These are phyloP conservation scores for Boletus speciosus DNA, from an alignment of 768 basidiomycete genomes.

Conservation along the genomic window DNA sequence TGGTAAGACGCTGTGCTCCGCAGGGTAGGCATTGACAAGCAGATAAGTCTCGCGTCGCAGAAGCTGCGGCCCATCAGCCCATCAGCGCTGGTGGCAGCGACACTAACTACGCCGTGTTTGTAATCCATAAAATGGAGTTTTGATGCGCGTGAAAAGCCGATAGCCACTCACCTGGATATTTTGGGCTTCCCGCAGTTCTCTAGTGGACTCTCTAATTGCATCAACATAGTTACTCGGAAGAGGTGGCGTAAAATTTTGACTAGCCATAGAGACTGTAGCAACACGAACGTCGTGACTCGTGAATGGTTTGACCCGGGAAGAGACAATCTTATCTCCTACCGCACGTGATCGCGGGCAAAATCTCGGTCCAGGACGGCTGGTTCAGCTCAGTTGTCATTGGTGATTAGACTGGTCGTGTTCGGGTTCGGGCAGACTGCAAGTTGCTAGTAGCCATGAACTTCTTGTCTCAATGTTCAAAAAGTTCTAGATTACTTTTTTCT, in stretches of 20 bases:
- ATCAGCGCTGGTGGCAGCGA: background rate
- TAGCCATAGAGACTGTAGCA: conserved; percentile 9
- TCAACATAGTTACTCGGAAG: conserved; percentile 45
- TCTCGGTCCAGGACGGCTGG: background rate
- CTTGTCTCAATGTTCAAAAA: conserved; percentile 10
- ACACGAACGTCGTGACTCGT: background rate
- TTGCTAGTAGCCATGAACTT: conserved; percentile 10
- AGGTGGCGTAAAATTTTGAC: conserved; percentile 34
- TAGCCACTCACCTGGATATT: conserved; percentile 48
- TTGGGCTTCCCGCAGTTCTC: conserved; percentile 42
- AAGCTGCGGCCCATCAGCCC: background rate
- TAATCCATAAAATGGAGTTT: background rate
- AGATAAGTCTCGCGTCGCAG: background rate
- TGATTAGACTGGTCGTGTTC: background rate
- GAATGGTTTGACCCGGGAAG: background rate
- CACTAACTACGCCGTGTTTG: background rate
- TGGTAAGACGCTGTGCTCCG: conserved; percentile 9
- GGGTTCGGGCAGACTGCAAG: background rate
- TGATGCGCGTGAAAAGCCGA: conserved; percentile 1
- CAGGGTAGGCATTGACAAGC: background rate
- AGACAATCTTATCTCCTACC: conserved; percentile 6
- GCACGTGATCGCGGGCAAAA: conserved; percentile 19
- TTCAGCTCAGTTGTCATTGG: too few relatives aligned
- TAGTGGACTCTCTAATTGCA: conserved; percentile 53
- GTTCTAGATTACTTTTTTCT: conserved; percentile 1